phyloP scores from a whole-genome alignment of 441 rosid genomes.

The Erodium chrysanthum region DNA sequence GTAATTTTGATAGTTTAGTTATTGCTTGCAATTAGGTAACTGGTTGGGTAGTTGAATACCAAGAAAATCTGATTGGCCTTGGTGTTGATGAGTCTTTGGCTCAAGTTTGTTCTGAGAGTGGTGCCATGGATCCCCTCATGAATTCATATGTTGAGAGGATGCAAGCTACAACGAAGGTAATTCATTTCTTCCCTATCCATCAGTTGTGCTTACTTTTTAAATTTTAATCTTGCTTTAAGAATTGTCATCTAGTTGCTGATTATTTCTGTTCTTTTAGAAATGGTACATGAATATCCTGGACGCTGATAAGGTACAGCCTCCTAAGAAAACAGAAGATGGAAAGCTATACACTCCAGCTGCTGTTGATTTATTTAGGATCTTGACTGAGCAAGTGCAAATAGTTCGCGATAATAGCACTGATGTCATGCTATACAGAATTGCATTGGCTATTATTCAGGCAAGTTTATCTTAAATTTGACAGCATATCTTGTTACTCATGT shows the following conservation, averaged over 20 bases:
- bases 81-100: conserved; percentile 98
- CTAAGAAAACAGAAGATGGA: conserved; percentile 96
- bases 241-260: conserved; percentile 13
- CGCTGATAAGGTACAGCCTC: conserved; percentile 93
- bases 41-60: conserved; percentile 98
- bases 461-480: conserved; percentile 25
- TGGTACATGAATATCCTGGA: conserved; percentile 94
- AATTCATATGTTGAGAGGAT: conserved; percentile 94
- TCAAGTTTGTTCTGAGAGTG: conserved; percentile 99
- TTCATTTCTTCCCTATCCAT: not conserved
- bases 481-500: not conserved
- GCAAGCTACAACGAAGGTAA: conserved; percentile 97
- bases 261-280: conserved; percentile 44
- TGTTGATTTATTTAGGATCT: conserved; percentile 94
- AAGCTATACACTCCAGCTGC: conserved; percentile 99
- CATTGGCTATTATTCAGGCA: conserved; percentile 91
- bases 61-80: conserved; percentile 89
- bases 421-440: conserved; percentile 89
- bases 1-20: conserved; percentile 19
- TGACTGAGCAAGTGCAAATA: conserved; percentile 97
- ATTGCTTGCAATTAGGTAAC: conserved; percentile 54
- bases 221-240: conserved; percentile 1
- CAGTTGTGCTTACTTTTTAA: conserved; percentile 6
- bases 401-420: conserved; percentile 97
- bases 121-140: conserved; percentile 99